These are phyloP conservation scores for Melocanna baccifera DNA, from an alignment of 176 grass and related monocot genomes.

Conservation along the genomic window DNA sequence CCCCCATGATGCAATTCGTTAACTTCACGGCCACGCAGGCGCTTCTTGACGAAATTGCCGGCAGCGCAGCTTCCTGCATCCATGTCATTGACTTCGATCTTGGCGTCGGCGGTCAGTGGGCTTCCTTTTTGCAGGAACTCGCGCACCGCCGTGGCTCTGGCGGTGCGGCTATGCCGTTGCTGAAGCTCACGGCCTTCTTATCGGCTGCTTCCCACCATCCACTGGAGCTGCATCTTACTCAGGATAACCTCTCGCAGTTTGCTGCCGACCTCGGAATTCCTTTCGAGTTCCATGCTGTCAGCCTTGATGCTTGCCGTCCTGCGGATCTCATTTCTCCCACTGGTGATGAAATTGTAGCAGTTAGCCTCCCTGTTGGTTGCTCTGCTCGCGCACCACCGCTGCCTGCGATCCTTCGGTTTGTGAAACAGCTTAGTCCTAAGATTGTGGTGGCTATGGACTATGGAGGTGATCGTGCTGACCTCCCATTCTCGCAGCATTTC, in stretches of 20 bases:
- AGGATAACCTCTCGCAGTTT: conserved; percentile 69
- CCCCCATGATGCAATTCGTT: conserved; percentile 71
- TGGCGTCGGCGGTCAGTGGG: conserved; percentile 74
- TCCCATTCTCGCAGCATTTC: conserved; percentile 72
- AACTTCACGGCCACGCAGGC: conserved; percentile 82
- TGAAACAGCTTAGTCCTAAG: conserved; percentile 77
- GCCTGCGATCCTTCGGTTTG: conserved; percentile 51
- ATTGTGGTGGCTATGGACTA: conserved; percentile 74
- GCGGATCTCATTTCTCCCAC: conserved; percentile 37
- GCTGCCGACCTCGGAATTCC: conserved; percentile 63
- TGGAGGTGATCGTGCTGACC: conserved; percentile 66
- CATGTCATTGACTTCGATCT: conserved; percentile 91
- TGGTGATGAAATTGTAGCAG: conserved; percentile 59
- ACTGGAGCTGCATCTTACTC: conserved; percentile 69
- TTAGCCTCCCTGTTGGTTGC: conserved; percentile 66
- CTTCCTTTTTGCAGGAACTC: conserved; percentile 88
- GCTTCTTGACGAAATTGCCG: conserved; percentile 65
- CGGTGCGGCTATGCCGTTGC: conserved; percentile 27
- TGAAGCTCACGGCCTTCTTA: conserved; percentile 71
- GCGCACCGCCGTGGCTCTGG: conserved; percentile 41
- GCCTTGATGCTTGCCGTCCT: conserved; percentile 54
- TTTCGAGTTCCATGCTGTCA: conserved; percentile 65
- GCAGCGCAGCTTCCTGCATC: conserved; percentile 47
- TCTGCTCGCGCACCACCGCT: conserved; percentile 48
- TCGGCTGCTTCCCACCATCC: conserved; percentile 56